Base-by-base conservation (phyloP, 2,329 filamentous ascomycete species). In the Penicillium olsonii region DNA sequence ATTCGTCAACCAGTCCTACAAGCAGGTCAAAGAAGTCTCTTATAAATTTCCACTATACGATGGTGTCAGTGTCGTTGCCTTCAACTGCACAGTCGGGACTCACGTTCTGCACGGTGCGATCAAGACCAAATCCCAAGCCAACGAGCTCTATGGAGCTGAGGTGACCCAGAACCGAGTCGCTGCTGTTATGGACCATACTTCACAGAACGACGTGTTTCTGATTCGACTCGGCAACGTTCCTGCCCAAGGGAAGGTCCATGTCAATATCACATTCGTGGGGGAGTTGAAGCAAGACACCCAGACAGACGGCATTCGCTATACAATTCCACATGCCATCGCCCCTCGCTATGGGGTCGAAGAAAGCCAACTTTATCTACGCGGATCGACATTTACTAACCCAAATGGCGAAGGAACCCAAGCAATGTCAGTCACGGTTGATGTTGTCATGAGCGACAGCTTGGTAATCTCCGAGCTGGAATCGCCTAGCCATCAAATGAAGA, bases 31-130 rank as follows among this genome's bases (percentile, higher is more conserved):
- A 8, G 74, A 88, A 61, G 77, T 84, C 14, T 74, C 75, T 12
- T 91, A 91, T 64, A 78, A 78, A 0, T 90, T 91, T 54, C 87
- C 87, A 0, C 75, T 91, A 0, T 88, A 86, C 55, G 85, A 89
- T 61, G 87, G 87, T 9, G 84, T 88, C 14, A 85, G 82, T 6
- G 83, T 91, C 0, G 84, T 86, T 7, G 78, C 74, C 3, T 91
- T 90, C 55, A 79, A 75, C 4, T 90, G 85, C 68, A 80, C 74
- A 12, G 76, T 90, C 39, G 84, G 79, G 27, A 70, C 77, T 26
- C 80, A 82, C 17, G 59, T 65, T 11, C 74, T 81, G 14, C 74
- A 75, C 3, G 87, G 87, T 12, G 67, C 85, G 11, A 86, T 90
- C 35, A 84, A 88, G 63, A 83, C 88, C 59, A 84, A 81, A 46